phyloP scores from a whole-genome alignment of 2,329 filamentous ascomycete species.

The Cladosporium oxysporum region DNA sequence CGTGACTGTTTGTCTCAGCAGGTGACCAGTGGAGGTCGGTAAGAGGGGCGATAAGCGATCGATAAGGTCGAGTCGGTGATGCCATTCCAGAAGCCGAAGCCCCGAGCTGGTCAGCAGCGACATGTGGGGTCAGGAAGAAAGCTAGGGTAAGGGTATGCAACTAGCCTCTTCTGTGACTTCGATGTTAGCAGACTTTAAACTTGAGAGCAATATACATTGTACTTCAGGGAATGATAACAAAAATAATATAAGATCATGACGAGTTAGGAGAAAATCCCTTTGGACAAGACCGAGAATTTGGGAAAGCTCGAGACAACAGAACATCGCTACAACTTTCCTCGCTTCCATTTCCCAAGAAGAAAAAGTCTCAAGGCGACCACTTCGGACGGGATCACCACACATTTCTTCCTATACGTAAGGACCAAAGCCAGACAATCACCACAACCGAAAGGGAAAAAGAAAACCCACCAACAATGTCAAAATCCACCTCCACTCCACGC shows the following conservation, averaged over 20 bases:
- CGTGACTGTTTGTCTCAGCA: constrained; percentile 6
- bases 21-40: not conserved
- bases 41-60: constrained; percentile 2
- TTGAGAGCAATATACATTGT: not conserved
- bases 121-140: not conserved
- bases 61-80: not conserved
- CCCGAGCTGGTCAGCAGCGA: not conserved
- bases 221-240: not conserved
- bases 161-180: not conserved
- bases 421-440: not conserved
- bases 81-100: not conserved
- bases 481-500: not conserved
- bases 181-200: not conserved
- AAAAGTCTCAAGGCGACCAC: not conserved
- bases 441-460: not conserved
- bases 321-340: not conserved
- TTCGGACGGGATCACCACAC: not conserved
- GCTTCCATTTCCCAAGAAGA: not conserved
- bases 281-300: not conserved
- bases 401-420: not conserved
- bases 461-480: not conserved
- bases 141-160: not conserved
- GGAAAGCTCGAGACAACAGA: not conserved
- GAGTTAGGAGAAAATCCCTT: not conserved
- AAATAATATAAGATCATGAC: not conserved